A percentile compares a stretch with the other conserved stretches of the same genome.
phyloP scores from a whole-genome alignment of 2,329 filamentous ascomycete genomes.

The Paramyrothecium roridum region DNA sequence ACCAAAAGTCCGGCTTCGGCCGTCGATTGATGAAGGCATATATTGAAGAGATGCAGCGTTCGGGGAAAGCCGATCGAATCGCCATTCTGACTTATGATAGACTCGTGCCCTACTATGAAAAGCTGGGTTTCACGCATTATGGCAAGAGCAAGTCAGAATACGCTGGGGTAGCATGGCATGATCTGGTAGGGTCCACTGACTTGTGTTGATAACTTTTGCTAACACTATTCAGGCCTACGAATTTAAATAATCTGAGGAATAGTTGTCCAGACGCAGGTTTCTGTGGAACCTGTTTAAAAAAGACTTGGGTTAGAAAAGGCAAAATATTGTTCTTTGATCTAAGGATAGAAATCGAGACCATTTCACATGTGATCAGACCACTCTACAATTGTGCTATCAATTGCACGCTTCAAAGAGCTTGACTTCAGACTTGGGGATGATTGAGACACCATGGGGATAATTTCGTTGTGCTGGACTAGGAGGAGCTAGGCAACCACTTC shows the following conservation, averaged over 20 bases:
- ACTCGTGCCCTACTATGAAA: constrained; percentile 24
- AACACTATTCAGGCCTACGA: background rate
- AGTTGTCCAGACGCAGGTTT: too few species aligned
- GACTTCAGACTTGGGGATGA: too few species aligned
- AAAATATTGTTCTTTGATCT: too few species aligned
- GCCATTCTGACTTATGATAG: constrained; percentile 25
- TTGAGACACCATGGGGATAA: too few species aligned
- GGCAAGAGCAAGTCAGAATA: constrained; percentile 25
- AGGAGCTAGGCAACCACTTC: too few species aligned
- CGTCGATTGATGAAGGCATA: constrained; percentile 19
- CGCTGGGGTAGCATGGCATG: constrained; percentile 25
- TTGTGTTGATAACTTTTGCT: background rate
- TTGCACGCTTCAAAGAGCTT: too few species aligned
- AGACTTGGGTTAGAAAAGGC: too few species aligned
- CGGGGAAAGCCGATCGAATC: constrained; percentile 15
- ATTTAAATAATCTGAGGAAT: background rate
- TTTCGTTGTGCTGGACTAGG: too few species aligned
- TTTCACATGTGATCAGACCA: too few species aligned
- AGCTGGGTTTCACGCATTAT: constrained; percentile 24
- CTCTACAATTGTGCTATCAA: too few species aligned
- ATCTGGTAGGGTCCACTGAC: constrained; percentile 16
- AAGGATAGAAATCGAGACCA: too few species aligned
- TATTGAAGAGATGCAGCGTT: constrained; percentile 13
- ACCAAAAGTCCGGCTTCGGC: constrained; percentile 21
- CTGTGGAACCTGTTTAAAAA: too few species aligned